Conservation (phyloP, 192 early-diverging fungal species). For the Coemansia sp. region DNA sequence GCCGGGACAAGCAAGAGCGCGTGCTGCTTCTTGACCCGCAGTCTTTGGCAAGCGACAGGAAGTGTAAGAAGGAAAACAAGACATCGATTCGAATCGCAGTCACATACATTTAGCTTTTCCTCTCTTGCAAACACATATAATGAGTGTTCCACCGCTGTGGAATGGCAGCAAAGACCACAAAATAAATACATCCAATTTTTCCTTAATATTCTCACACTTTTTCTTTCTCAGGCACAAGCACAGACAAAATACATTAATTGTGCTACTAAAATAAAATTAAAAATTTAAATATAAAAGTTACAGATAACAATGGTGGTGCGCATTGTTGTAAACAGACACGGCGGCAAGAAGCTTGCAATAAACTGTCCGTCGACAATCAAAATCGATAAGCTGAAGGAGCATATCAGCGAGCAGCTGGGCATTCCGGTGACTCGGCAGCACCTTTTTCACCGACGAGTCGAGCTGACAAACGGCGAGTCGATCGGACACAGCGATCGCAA, state of each 20-base stretch:
- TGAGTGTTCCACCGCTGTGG: too few species aligned
- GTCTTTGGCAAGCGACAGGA: too few species aligned
- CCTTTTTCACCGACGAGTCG: not conserved
- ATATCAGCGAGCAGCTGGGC: not conserved
- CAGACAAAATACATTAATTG: too few species aligned
- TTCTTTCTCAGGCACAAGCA: not conserved
- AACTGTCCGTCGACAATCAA: not conserved
- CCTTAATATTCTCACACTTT: not conserved
- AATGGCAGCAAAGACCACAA: not conserved
- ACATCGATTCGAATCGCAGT: too few species aligned
- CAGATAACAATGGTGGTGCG: not conserved
- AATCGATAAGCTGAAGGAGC: slow-evolving; percentile 3
- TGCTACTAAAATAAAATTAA: too few species aligned
- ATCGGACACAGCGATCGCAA: slow-evolving; percentile 4
- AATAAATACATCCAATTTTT: not conserved
- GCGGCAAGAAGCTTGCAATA: not conserved
- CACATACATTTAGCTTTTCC: too few species aligned
- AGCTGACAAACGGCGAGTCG: not conserved
- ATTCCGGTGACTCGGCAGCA: not conserved
- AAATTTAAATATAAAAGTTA: too few species aligned
- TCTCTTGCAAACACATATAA: too few species aligned
- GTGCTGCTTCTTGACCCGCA: too few species aligned
- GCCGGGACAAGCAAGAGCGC: too few species aligned
- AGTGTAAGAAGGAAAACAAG: too few species aligned
- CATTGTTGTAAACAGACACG: not conserved